Conservation (phyloP, 192 early-diverging fungal genomes). For the Gryganskiella cystojenkinii region DNA sequence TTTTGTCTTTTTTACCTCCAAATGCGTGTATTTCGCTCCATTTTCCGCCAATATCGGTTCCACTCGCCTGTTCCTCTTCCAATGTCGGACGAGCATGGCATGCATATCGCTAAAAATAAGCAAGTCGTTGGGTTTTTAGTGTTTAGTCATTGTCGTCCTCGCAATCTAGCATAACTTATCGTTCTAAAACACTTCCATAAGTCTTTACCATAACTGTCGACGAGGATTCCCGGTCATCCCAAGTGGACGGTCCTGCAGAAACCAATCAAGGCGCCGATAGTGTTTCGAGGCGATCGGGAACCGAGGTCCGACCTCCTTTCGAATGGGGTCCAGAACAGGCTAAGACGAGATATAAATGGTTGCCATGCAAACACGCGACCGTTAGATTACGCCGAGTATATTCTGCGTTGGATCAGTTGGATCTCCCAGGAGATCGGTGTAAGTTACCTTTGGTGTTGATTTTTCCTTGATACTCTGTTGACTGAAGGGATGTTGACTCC, state of each 20-base stretch:
- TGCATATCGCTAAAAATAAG: constrained; percentile 24
- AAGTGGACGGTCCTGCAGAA: constrained; percentile 20
- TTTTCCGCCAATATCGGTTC: not conserved
- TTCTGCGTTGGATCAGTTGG: too few species aligned
- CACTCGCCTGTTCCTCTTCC: constrained; percentile 16
- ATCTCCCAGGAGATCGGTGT: too few species aligned
- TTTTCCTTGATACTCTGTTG: constrained; percentile 41
- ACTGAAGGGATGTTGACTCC: constrained; percentile 33
- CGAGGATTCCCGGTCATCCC: constrained; percentile 23
- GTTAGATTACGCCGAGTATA: too few species aligned
- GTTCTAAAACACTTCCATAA: too few species aligned
- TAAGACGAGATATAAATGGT: too few species aligned
- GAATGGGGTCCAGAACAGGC: constrained; percentile 28
- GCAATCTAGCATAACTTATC: too few species aligned
- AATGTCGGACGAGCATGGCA: constrained; percentile 8
- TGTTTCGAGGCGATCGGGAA: not conserved
- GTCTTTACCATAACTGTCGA: constrained; percentile 31
- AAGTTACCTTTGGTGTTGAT: constrained; percentile 21
- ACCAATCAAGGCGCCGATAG: constrained; percentile 23
- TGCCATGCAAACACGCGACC: too few species aligned
- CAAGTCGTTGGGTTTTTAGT: not conserved
- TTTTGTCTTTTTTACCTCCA: too few species aligned
- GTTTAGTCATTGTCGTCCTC: too few species aligned
- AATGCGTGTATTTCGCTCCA: constrained; percentile 1
- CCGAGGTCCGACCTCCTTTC: not conserved